Base-by-base conservation (phyloP, 1,284 basidiomycete species). In the Leccinum variabile region DNA sequence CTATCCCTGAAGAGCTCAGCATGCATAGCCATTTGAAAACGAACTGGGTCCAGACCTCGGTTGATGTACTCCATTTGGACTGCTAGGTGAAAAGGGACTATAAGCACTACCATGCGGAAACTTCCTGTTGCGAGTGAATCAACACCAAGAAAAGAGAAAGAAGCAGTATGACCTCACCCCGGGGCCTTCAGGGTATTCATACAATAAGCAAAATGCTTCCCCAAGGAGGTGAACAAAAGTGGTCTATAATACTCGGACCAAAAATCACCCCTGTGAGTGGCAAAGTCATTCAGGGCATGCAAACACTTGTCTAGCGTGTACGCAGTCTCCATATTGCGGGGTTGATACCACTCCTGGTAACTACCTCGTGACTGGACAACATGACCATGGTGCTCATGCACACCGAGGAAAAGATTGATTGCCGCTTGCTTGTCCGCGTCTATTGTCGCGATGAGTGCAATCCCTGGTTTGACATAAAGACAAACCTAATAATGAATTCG, bases 381-480 rank as follows among this genome's bases (percentile, higher is more conserved):
- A 0, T 80, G 77, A n/a, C 59, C 63, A 33, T 70, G 70, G 54
- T 81, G 81, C 67, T 90, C 88, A 50, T 87, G 83, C 3, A 97
- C 86, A 13, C 97, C 96, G 3, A 99, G 87, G 76, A 99, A 99
- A 28, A 98, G 83, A 75, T 99, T 97, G 75, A 98, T 99, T 0
- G 97, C 95, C 1, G 92, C 86, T 77, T 99, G 97, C 76, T 99
- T 99, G 77, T 99, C 97, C 2, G 94, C 95, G 72, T 99, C 95
- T 91, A 57, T 37, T 22, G 41, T 25, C 52, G 22, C 55, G 33
- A 16, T 67, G 22, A 63, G 56, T 37, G 7, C 16, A 54, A 32
- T 6, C n/a, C 6, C 18, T 8, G 5, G 28, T 16, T 22, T 22
- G 46, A 56, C 22, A 10, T 11, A 18, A 22, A 44, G 46, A 63